phyloP scores from a whole-genome alignment of 2,329 filamentous ascomycete genomes.

The Exophiala mesophila region DNA sequence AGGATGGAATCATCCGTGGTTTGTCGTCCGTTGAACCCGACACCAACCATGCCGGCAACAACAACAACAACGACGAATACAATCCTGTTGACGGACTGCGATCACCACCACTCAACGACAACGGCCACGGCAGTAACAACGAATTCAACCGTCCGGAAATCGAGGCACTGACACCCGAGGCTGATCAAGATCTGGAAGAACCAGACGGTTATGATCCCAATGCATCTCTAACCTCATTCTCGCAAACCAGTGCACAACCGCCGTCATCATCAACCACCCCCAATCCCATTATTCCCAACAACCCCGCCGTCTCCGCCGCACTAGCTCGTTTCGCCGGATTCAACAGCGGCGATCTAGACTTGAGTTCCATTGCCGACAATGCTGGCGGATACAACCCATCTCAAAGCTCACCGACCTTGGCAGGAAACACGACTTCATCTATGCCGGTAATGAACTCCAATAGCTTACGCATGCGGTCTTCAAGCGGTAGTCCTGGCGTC shows the following conservation, averaged over 20 bases:
- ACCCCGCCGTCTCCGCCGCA: constrained; percentile 21
- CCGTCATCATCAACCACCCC: constrained; percentile 1
- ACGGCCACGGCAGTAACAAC: constrained; percentile 5
- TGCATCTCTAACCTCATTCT: neutral
- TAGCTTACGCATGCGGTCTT: constrained; percentile 8
- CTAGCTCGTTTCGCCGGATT: constrained; percentile 17
- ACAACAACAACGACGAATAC: constrained; percentile 30
- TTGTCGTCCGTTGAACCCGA: constrained; percentile 59
- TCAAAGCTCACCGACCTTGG: neutral
- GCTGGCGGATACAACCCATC: constrained; percentile 2
- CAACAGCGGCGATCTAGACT: constrained; percentile 7
- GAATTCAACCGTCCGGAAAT: constrained; percentile 23
- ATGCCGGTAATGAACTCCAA: no score
- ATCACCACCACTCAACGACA: constrained; percentile 7
- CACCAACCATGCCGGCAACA: constrained; percentile 39
- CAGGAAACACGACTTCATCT: neutral
- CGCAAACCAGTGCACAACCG: constrained; percentile 1
- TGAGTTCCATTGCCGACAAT: constrained; percentile 3
- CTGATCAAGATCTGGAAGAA: constrained; percentile 5
- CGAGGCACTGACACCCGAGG: constrained; percentile 26
- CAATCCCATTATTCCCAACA: constrained; percentile 8
- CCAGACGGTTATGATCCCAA: neutral
- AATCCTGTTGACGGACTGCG: constrained; percentile 30
- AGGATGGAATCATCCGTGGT: constrained; percentile 83
- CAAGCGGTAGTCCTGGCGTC: constrained; percentile 25